Base-by-base conservation (phyloP, 2,329 filamentous ascomycete species). In the Aspergillus costaricaensis region DNA sequence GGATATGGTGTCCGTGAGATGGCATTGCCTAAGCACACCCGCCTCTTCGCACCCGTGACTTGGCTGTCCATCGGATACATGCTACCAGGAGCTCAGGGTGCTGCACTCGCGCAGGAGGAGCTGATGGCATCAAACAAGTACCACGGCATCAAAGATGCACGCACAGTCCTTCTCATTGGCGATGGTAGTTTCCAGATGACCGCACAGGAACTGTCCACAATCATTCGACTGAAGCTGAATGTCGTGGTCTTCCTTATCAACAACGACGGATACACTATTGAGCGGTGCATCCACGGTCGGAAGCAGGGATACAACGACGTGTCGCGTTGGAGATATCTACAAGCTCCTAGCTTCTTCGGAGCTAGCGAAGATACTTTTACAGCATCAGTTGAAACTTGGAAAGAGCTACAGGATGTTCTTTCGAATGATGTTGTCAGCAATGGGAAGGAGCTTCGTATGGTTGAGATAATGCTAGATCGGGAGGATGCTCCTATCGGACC, bases 121-220 rank as follows among this genome's bases (percentile, higher is more conserved):
- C 48, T 55, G n/a, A 64, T 49, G 14, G 53, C n/a, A 10, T 10
- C 10, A 7, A 48, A 55, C 14, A 62, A 69, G 17, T 63, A 59
- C 10, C 65, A 71, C 54, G 41, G 69, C 3, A 44, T 44, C 4
- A 12, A 12, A 17, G 23, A 30, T 6, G 23, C 66, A 14, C 76
- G 83, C 57, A 84, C 85, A 0, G 79, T 88, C 9, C 73, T 88
- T 1, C 79, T 86, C 62, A 86, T 86, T 36, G 86, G 86, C 5
- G 86, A 88, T 55, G 87, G 87, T 3, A 87, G 85, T 62, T 82
- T 90, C 60, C 84, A 88, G 64, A 83, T 90, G 76, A 90, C 87
- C 0, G 86, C 82, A 0, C 88, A 90, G 69, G 87, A 89, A 64
- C 76, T 91, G 3, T 83, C 83, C 10, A 88, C 85, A 2, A 88